A percentile compares a stretch with the other conserved stretches of the same genome.
phyloP scores from a whole-genome alignment of 495 filamentous ascomycete genomes.

The Penicillium ochrochloron region DNA sequence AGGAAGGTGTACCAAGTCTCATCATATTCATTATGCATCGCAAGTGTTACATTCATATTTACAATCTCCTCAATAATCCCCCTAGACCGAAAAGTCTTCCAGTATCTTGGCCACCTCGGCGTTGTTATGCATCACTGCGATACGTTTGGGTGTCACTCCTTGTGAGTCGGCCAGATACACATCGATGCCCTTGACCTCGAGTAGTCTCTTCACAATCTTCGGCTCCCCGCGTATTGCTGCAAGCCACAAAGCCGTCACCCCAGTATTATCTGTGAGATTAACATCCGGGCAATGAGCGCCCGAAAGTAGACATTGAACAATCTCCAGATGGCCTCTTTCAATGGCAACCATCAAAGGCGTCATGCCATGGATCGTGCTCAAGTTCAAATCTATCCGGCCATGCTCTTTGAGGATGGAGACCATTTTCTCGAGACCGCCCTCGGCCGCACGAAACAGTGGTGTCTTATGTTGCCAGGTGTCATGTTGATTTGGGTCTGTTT shows the following conservation, averaged over 20 bases:
- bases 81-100: not conserved
- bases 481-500: conserved; percentile 30
- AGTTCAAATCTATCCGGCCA: conserved; percentile 27
- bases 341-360: conserved; percentile 27
- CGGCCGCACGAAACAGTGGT: conserved; percentile 28
- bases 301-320: conserved; percentile 20
- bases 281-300: conserved; percentile 21
- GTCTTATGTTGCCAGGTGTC: conserved; percentile 29
- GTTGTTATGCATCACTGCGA: not conserved
- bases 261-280: conserved; percentile 26
- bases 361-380: conserved; percentile 25
- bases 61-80: not conserved
- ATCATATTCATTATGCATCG: not conserved
- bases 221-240: conserved; percentile 26
- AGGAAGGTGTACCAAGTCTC: not conserved
- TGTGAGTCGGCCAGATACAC: not conserved
- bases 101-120: not conserved
- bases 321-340: conserved; percentile 6
- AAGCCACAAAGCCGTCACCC: conserved; percentile 26
- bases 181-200: conserved; percentile 23
- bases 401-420: conserved; percentile 21
- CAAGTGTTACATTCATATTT: not conserved
- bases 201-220: conserved; percentile 24
- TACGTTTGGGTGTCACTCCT: not conserved
- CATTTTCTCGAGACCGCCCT: conserved; percentile 20